These are phyloP conservation scores for Paraleonurus japonicus DNA, from an alignment of 257 asterid species.

Conservation along the genomic window DNA sequence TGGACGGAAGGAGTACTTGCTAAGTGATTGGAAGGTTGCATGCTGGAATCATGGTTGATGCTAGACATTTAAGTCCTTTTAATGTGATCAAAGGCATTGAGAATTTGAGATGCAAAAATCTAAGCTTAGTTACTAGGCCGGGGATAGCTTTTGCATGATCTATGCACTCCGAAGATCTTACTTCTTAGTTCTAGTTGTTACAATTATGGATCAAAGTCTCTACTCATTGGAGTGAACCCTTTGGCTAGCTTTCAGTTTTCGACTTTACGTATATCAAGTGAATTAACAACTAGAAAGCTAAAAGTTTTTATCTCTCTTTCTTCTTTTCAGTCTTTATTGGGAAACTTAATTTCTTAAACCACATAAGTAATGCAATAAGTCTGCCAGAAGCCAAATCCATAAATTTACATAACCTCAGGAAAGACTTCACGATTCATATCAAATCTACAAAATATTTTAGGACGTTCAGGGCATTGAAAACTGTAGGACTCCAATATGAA, in stretches of 20 bases:
- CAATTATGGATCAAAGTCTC: not conserved
- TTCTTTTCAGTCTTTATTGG: not conserved
- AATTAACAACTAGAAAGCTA: not conserved
- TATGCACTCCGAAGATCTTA: not conserved
- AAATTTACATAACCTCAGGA: not conserved
- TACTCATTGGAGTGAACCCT: not conserved
- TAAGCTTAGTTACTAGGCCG: not conserved
- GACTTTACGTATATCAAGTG: not conserved
- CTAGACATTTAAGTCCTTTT: not conserved
- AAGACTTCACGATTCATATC: conserved; percentile 13
- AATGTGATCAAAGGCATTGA: not conserved
- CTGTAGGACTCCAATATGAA: conserved; percentile 2
- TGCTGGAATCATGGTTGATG: not conserved
- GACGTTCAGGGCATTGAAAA: not conserved
- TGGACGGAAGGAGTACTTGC: too few relatives aligned
- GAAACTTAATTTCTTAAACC: not conserved
- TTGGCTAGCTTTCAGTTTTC: not conserved
- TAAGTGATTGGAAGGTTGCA: not conserved
- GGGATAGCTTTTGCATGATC: not conserved
- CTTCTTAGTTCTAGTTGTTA: not conserved
- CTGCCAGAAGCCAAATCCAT: not conserved
- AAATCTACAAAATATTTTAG: not conserved
- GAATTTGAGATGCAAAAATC: not conserved
- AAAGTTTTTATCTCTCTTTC: not conserved
- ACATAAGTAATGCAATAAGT: not conserved